These are phyloP conservation scores for Striga asiatica DNA, from an alignment of 257 asterid genomes.

Conservation along the genomic window DNA sequence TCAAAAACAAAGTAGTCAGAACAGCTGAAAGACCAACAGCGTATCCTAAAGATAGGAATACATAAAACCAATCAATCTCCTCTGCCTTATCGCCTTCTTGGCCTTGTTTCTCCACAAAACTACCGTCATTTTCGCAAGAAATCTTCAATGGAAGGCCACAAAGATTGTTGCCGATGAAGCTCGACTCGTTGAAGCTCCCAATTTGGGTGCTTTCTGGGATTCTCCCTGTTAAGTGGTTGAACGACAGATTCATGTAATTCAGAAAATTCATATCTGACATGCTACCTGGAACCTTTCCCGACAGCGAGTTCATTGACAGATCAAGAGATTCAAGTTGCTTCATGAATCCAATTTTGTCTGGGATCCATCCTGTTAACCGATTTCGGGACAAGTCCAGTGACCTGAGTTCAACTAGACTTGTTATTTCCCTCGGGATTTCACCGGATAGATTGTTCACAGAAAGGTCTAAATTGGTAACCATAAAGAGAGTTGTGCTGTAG, in stretches of 20 bases:
- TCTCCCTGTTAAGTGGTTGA: slow-evolving; percentile 10
- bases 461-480: background rate
- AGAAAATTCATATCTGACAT: background rate
- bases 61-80: no score
- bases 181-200: background rate
- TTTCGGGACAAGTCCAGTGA: background rate
- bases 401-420: background rate
- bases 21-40: no score
- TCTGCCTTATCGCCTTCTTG: no score
- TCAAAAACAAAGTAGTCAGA: no score
- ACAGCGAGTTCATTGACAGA: background rate
- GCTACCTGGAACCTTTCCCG: background rate
- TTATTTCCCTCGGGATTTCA: background rate
- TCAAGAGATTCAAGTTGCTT: background rate
- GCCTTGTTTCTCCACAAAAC: no score
- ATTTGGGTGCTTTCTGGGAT: slow-evolving; percentile 18
- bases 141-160: slow-evolving; percentile 6
- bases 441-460: background rate
- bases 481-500: no score
- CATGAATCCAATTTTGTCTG: background rate
- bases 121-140: no score
- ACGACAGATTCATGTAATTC: background rate
- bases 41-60: no score
- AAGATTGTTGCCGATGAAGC: background rate
- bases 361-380: background rate